A percentile compares a stretch with the other conserved stretches of the same genome.
These are phyloP conservation scores for Geranomyces michiganensis DNA, from an alignment of 192 early-diverging fungal species.

Conservation along the genomic window DNA sequence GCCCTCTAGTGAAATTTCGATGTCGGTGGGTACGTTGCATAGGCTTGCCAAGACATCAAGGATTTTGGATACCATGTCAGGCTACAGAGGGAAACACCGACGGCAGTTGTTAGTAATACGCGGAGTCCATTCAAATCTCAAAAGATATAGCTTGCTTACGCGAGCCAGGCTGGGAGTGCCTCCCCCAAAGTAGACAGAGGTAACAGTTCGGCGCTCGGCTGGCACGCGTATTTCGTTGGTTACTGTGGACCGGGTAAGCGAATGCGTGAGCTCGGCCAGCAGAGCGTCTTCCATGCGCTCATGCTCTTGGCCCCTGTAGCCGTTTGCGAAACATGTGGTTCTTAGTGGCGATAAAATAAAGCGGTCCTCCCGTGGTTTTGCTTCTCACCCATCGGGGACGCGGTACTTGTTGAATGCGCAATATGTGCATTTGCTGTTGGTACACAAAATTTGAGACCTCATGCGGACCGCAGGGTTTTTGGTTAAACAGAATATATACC, in stretches of 20 bases:
- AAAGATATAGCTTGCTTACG: background rate
- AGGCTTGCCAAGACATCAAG: constrained; percentile 9
- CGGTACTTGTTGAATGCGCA: constrained; percentile 50
- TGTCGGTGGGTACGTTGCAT: constrained; percentile 5
- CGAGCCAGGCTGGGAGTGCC: constrained; percentile 45
- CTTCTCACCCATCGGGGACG: constrained; percentile 16
- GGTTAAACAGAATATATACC: constrained; percentile 10
- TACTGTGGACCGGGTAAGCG: constrained; percentile 3
- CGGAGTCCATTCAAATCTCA: too few relatives aligned
- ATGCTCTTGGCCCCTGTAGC: constrained; percentile 20
- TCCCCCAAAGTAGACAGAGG: constrained; percentile 48
- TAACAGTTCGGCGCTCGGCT: constrained; percentile 2
- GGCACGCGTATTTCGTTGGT: background rate
- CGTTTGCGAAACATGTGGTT: too few relatives aligned
- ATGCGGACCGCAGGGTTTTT: background rate
- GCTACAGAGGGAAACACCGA: too few relatives aligned
- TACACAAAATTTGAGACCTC: constrained; percentile 3
- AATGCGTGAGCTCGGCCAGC: constrained; percentile 16
- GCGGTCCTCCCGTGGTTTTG: too few relatives aligned
- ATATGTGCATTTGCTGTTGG: constrained; percentile 42
- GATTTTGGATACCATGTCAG: constrained; percentile 29
- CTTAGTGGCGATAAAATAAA: too few relatives aligned
- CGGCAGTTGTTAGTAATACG: constrained; percentile 22
- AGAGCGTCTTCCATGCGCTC: constrained; percentile 28
- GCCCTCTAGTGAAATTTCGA: constrained; percentile 42